Base-by-base conservation (phyloP, 2,329 filamentous ascomycete species). In the Ustilaginoidea virens region DNA sequence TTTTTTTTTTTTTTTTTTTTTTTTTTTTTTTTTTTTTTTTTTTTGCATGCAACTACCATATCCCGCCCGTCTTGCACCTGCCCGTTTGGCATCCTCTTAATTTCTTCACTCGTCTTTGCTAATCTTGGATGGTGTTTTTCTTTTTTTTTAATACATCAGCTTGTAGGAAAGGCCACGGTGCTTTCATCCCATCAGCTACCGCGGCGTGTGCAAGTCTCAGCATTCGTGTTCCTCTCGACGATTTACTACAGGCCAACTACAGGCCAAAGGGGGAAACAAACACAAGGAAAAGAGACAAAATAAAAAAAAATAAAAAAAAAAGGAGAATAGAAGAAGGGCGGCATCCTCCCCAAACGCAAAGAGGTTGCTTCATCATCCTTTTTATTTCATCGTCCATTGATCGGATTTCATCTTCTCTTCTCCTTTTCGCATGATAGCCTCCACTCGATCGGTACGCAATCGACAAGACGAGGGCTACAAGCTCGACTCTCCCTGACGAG, bases 201-300 rank as follows among this genome's bases (percentile, higher is more conserved):
- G 27, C 28, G 27, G 21, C 22, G 30, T 27, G 33, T 27, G 33
- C 33, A 35, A 30, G 30, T 35, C 33, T 33, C 21, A 33, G 30
- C 18, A 17, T 27, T 28, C 33, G 33, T 30, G 31, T 35, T 29
- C 32, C 19, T 32, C 14, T 24, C 27, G 12, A 28, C 11, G 11
- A n/a, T n/a, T n/a, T n/a, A n/a, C n/a, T n/a, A n/a, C n/a, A n/a
- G n/a, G n/a, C n/a, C n/a, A n/a, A n/a, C n/a, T n/a, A n/a, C n/a
- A n/a, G n/a, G n/a, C n/a, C n/a, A n/a, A n/a, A n/a, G n/a, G n/a
- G n/a, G 24, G 17, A 23, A 28, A 25, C 13, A 26, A 26, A 32
- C 23, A 27, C 27, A 30, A 18, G 7, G 18, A 26, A 19, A 17
- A 23, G 12, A 25, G 23, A 5, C 17, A 21, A n/a, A n/a, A n/a